These are phyloP conservation scores for Sonneratia caseolaris DNA, from an alignment of 345 rosid species.

Conservation along the genomic window DNA sequence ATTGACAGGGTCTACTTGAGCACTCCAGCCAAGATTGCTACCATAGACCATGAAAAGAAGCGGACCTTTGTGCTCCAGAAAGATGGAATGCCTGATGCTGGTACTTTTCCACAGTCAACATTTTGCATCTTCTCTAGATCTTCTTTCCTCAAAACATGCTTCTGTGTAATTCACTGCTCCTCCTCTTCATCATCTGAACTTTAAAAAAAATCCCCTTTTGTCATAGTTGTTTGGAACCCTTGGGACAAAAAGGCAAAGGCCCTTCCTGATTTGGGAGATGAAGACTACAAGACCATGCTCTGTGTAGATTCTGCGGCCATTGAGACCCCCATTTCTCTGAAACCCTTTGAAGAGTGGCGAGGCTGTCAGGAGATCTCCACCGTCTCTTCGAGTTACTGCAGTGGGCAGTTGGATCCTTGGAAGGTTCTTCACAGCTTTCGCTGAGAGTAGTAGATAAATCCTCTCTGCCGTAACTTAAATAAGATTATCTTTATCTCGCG, in stretches of 20 bases:
- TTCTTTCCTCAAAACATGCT: neutral
- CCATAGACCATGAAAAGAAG: conserved; percentile 92
- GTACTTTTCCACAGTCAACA: conserved; percentile 11
- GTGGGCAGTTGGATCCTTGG: conserved; percentile 88
- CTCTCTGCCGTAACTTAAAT: neutral
- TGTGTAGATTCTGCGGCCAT: conserved; percentile 75
- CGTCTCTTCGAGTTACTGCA: conserved; percentile 89
- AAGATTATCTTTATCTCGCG: neutral
- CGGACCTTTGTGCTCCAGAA: conserved; percentile 78
- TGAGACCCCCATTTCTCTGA: conserved; percentile 55
- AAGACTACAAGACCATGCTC: conserved; percentile 76
- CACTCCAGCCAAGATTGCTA: conserved; percentile 86
- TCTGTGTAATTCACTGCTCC: neutral
- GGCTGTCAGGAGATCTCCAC: conserved; percentile 79
- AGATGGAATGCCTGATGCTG: conserved; percentile 88
- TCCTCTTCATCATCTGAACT: neutral
- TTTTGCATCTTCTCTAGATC: neutral
- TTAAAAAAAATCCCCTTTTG: neutral
- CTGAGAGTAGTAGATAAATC: conserved; percentile 5
- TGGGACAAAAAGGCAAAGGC: conserved; percentile 84
- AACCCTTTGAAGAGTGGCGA: conserved; percentile 86
- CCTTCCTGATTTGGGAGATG: conserved; percentile 74
- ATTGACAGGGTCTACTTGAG: conserved; percentile 78
- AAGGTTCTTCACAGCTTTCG: conserved; percentile 58
- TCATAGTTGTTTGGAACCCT: conserved; percentile 85